These are phyloP conservation scores for Lachnellula subtilissima DNA, from an alignment of 2,329 filamentous ascomycete species.

Conservation along the genomic window DNA sequence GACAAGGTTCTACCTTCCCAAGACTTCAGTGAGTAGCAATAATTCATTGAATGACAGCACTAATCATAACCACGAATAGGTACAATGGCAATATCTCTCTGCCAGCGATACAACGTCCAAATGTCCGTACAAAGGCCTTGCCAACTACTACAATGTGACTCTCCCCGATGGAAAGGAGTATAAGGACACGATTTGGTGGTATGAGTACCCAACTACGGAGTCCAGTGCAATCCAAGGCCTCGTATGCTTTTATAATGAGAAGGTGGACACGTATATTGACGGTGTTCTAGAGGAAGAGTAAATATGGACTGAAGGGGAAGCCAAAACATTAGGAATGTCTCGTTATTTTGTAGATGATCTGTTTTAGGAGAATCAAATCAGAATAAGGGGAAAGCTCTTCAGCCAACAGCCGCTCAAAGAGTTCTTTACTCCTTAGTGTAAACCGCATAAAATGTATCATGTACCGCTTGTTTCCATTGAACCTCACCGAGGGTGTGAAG, in stretches of 20 bases:
- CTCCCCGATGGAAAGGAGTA: constrained; percentile 37
- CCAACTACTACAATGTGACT: constrained; percentile 54
- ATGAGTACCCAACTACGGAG: constrained; percentile 51
- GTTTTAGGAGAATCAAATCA: too few relatives aligned
- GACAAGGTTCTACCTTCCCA: constrained; percentile 53
- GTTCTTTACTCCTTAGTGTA: too few relatives aligned
- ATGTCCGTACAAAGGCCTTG: constrained; percentile 64
- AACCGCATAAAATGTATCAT: too few relatives aligned
- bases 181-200: constrained; percentile 58
- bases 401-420: too few relatives aligned
- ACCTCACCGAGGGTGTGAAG: too few relatives aligned
- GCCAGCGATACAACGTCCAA: constrained; percentile 45
- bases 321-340: too few relatives aligned
- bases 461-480: too few relatives aligned
- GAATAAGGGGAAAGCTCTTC: too few relatives aligned
- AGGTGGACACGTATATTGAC: constrained; percentile 55
- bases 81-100: constrained; percentile 36
- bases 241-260: constrained; percentile 63
- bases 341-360: too few relatives aligned
- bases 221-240: constrained; percentile 49
- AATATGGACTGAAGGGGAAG: too few relatives aligned
- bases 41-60: background rate
- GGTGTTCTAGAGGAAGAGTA: constrained; percentile 32
- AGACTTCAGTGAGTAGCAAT: constrained; percentile 31
- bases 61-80: constrained; percentile 38